Evolutionary conservation across 306 rosid genomes (phyloP), one percentile per base, ranked within the genome.

Genomic region (Trifolium pratense): DNA sequence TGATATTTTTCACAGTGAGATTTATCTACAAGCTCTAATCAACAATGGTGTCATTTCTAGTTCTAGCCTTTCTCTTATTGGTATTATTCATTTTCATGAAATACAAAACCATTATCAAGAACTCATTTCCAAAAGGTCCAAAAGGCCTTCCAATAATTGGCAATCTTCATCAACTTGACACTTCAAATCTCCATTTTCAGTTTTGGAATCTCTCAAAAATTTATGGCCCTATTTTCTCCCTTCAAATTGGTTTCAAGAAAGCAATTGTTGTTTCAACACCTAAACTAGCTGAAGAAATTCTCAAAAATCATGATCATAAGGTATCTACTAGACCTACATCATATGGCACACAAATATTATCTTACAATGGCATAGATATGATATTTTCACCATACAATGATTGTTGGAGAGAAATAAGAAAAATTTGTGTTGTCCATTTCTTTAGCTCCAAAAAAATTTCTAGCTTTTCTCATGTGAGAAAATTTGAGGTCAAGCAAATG

Each of bases 121-220:
- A 58, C 59, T 43, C 49, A 43, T 9, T 63, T 63, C 68, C 68
- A 18, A 40, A 10, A 37, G 68, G 68, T 10, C 68, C 70, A 39
- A 64, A 64, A 64, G 52, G 70, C 6, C 32, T 64, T 2, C 70
- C 70, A 0, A 39, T 64, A 1, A 39, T 64, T 39, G 70, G 70
- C n/a, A 39, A 64, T 23, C 70, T 64, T 10, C 70, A 64, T 13
- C 70, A 64, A 64, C 70, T 64, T 18, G 70, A 64, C 32, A 39
- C 11, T 3, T 39, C 70, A 64, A 64, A 64, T 18, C 51, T 64
- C 18, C 70, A 64, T 39, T 18, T 23, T 17, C 70, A 64, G 6
- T 14, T 64, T 6, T 64, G 16, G 34, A 64, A 39, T 14, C 15
- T 64, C 52, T 64, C 70, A 64, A 64, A 64, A 13, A 20, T 40